Percentiles rank a stretch among this genome's conserved stretches.
These are phyloP conservation scores for Rosa hybrid DNA, from an alignment of 331 rosid species.

Conservation along the genomic window DNA sequence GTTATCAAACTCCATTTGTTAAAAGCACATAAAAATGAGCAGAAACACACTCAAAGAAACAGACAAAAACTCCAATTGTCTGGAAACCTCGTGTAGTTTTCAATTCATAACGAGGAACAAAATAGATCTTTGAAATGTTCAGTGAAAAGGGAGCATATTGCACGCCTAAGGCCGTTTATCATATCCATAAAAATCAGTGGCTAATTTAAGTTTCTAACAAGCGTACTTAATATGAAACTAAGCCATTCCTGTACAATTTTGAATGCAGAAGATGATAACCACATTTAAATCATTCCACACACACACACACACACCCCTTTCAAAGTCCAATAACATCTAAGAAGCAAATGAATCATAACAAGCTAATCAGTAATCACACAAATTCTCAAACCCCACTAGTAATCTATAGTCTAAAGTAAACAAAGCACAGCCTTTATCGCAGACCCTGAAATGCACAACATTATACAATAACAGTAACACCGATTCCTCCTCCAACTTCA, in stretches of 20 bases:
- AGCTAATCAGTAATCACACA: background rate
- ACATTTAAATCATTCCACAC: background rate
- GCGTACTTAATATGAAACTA: background rate
- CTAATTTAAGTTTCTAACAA: background rate
- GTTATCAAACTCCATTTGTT: constrained; percentile 35
- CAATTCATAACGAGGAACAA: background rate
- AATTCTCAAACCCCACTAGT: background rate
- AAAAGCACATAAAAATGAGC: constrained; percentile 20
- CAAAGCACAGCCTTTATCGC: background rate
- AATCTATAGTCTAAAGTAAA: background rate
- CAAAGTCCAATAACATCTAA: background rate
- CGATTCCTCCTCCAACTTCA: background rate
- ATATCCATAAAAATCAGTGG: background rate
- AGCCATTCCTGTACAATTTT: background rate
- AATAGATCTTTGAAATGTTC: background rate
- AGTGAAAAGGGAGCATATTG: background rate
- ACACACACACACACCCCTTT: background rate
- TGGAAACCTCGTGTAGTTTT: background rate
- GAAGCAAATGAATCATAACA: background rate
- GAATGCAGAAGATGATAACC: background rate
- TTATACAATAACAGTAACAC: background rate
- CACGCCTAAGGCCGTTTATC: background rate
- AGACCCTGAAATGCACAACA: background rate
- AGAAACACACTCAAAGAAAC: background rate
- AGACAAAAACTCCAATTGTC: background rate